phyloP scores from a whole-genome alignment of 2,329 filamentous ascomycete genomes.

The Diaporthe nobilis region DNA sequence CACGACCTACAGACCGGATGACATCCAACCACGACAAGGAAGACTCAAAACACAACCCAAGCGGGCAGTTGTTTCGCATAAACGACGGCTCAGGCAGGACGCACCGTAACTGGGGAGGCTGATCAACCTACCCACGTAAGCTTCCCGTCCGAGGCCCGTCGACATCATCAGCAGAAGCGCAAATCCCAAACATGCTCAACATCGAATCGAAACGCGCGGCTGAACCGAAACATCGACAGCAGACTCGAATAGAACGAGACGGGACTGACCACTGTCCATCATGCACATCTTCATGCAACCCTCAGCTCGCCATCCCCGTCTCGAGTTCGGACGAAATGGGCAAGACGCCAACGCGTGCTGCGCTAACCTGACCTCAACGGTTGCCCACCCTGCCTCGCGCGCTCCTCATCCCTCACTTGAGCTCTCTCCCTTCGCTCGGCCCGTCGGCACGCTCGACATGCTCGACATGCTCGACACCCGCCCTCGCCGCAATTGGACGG shows the following conservation, averaged over 20 bases:
- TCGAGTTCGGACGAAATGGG: conserved; percentile 25
- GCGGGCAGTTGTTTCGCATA: conserved; percentile 27
- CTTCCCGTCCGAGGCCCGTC: conserved; percentile 7
- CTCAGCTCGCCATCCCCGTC: background rate
- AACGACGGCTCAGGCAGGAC: background rate
- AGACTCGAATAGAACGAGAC: conserved; percentile 33
- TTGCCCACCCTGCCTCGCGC: conserved; percentile 4
- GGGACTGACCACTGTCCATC: conserved; percentile 13
- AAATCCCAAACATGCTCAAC: conserved; percentile 41
- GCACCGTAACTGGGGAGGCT: background rate
- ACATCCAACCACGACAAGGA: conserved; percentile 5
- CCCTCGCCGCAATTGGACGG: background rate
- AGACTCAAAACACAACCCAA: conserved; percentile 2
- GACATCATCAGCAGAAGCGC: conserved; percentile 34
- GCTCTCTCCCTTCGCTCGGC: conserved; percentile 1
- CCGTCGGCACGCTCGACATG: background rate
- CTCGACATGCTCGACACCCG: conserved; percentile 4
- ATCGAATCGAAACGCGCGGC: conserved; percentile 38
- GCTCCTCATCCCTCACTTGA: background rate
- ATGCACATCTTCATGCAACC: conserved; percentile 33
- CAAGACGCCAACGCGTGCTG: background rate
- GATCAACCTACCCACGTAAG: conserved; percentile 11
- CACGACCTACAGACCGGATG: conserved; percentile 23
- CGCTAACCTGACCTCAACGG: conserved; percentile 11
- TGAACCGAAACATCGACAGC: conserved; percentile 38